Evolutionary conservation across 108 stramenopile genomes (phyloP).

Genomic region (Nitzschia inconspicua): DNA sequence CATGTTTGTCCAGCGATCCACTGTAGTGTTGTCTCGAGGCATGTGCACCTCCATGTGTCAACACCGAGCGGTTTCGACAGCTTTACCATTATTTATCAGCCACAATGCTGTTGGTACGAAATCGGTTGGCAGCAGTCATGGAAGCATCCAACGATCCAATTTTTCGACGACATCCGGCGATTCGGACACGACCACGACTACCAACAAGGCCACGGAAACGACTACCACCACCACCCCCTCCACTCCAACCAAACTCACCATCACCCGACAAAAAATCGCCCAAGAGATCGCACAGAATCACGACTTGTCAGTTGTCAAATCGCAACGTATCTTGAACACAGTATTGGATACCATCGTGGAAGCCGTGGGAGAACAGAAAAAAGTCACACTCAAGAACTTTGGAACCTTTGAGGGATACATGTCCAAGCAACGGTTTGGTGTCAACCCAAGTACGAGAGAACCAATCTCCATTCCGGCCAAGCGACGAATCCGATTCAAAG

Average conservation of each 20-base stretch:
- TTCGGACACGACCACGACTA: no score
- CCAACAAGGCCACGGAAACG: neutral
- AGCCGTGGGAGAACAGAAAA: conserved; percentile 21
- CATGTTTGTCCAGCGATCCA: no score
- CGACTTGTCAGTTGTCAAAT: conserved; percentile 14
- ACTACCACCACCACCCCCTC: no score
- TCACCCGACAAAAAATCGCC: conserved; percentile 8
- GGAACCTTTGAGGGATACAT: conserved; percentile 28
- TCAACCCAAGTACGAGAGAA: conserved; percentile 15
- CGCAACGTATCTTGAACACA: conserved; percentile 20
- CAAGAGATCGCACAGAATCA: conserved; percentile 20
- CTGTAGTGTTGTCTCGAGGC: no score
- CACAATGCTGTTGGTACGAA: no score
- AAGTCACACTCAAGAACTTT: conserved; percentile 22
- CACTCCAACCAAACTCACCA: no score
- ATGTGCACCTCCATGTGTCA: no score
- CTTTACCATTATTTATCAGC: no score
- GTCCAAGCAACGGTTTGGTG: conserved; percentile 11
- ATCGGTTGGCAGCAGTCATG: no score
- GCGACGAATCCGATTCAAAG: conserved; percentile 36
- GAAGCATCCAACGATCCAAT: no score
- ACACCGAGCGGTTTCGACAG: no score
- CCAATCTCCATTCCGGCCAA: conserved; percentile 20
- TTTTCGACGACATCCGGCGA: no score
- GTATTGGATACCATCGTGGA: conserved; percentile 39